Base-by-base conservation (phyloP, 768 basidiomycete species). In the Kockovaella imperatae region DNA sequence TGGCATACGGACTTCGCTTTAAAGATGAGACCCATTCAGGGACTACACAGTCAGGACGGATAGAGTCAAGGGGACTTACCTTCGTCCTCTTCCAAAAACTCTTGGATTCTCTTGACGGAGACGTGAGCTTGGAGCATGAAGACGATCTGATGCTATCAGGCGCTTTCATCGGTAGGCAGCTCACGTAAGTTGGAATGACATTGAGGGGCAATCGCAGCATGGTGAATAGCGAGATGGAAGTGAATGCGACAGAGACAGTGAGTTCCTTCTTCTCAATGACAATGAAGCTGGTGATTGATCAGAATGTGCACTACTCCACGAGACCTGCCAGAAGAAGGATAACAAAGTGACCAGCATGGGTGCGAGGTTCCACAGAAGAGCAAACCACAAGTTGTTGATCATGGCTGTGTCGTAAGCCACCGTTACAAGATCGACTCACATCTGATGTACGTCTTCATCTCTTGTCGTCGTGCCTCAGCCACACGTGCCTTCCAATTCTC, bases 221-320 rank as follows among this genome's bases (percentile, higher is more conserved):
- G 38, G 76, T 76, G 70, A 93, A 93, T 35, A 93, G 69, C 0
- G 87, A 79, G 29, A 95, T 84, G 0, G 87, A 83, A 35, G 90
- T 93, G 64, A 93, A 93, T 0, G 91, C 90, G 15, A 80, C 77
- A 7, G 83, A 76, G 41, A 90, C 76, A 0, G 86, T 84, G 39
- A 97, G 68, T 64, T 85, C 74, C 38, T 85, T 84, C 55, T 77
- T 79, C 53, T 80, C 72, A 23, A 90, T 80, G 52, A 80, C 88
- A 17, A 75, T 76, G 59, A 79, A 77, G 77, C 91, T 84, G 81
- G n/a, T 25, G 11, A 83, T 76, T 49, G 86, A n/a, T n/a, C n/a
- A n/a, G n/a, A n/a, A n/a, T n/a, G n/a, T n/a, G n/a, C n/a, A n/a
- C n/a, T n/a, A n/a, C n/a, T n/a, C n/a, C n/a, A n/a, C n/a, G 21